phyloP scores from a whole-genome alignment of 192 early-diverging fungal species.

The Chytriomyces sp. region DNA sequence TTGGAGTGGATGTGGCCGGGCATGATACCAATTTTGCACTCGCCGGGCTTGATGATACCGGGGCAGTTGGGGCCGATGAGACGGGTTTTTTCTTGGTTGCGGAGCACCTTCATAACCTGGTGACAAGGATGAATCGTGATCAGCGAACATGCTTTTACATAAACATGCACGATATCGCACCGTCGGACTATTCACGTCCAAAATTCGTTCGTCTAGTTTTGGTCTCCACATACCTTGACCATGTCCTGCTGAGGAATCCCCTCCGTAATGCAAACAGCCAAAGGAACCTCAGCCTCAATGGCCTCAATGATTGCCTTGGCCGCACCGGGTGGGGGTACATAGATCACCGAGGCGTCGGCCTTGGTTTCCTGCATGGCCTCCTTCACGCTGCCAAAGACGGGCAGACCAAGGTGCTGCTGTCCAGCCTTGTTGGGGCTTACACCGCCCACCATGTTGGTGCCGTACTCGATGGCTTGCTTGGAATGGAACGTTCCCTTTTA shows the following conservation, averaged over 20 bases:
- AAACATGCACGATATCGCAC: too few relatives aligned
- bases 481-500: conserved; percentile 99
- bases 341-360: conserved; percentile 97
- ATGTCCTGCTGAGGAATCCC: conserved; percentile 99
- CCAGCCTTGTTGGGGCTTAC: conserved; percentile 96
- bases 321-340: conserved; percentile 95
- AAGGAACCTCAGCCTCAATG: conserved; percentile 95
- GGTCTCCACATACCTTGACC: conserved; percentile 67
- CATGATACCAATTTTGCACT: conserved; percentile 99
- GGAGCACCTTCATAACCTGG: conserved; percentile 87
- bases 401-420: conserved; percentile 88
- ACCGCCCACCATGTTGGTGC: conserved; percentile 98
- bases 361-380: conserved; percentile 84
- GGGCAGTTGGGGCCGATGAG: conserved; percentile 99
- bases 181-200: background rate
- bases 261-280: conserved; percentile 97
- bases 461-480: conserved; percentile 98
- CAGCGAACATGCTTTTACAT: background rate
- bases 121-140: background rate
- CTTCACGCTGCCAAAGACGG: conserved; percentile 88
- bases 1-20: conserved; percentile 96
- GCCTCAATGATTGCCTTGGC: conserved; percentile 95
- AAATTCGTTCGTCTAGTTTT: background rate
- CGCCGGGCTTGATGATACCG: conserved; percentile 94
- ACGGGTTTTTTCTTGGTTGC: conserved; percentile 88